A percentile compares a stretch with the other conserved stretches of the same genome.
phyloP scores from a whole-genome alignment of 2,329 filamentous ascomycete species.

The Talaromyces piceae region DNA sequence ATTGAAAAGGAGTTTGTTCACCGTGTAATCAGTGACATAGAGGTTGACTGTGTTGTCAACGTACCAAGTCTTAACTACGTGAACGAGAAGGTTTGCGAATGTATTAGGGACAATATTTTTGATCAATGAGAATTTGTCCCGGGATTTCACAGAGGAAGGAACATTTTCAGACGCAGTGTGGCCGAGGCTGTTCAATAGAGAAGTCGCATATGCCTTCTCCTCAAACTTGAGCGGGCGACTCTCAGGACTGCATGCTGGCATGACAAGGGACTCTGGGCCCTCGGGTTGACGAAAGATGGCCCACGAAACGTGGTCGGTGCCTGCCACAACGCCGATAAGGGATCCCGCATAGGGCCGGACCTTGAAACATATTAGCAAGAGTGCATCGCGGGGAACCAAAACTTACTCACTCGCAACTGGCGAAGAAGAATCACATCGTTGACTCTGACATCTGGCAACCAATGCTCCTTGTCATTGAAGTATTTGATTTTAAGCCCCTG shows the following conservation, averaged over 20 bases:
- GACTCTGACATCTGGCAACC: constrained; percentile 39
- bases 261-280: constrained; percentile 15
- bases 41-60: constrained; percentile 48
- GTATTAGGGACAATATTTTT: constrained; percentile 50
- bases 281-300: constrained; percentile 26
- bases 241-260: constrained; percentile 22
- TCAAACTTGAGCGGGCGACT: constrained; percentile 19
- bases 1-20: constrained; percentile 57
- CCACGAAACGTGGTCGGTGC: constrained; percentile 24
- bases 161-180: not conserved
- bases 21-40: constrained; percentile 78
- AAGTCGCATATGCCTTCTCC: constrained; percentile 24
- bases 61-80: constrained; percentile 56
- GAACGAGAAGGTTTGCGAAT: constrained; percentile 64
- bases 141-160: constrained; percentile 1
- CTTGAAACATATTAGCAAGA: constrained; percentile 2
- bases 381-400: not conserved
- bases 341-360: constrained; percentile 19
- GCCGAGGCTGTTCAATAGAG: constrained; percentile 18
- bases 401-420: constrained; percentile 44
- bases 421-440: constrained; percentile 61
- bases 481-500: constrained; percentile 47
- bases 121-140: constrained; percentile 55
- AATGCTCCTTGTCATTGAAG: constrained; percentile 46
- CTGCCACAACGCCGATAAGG: constrained; percentile 20